Evolutionary conservation across 225 moss, liverwort and hornwort species (phyloP).

Genomic region (Sphagnum tenellum): DNA sequence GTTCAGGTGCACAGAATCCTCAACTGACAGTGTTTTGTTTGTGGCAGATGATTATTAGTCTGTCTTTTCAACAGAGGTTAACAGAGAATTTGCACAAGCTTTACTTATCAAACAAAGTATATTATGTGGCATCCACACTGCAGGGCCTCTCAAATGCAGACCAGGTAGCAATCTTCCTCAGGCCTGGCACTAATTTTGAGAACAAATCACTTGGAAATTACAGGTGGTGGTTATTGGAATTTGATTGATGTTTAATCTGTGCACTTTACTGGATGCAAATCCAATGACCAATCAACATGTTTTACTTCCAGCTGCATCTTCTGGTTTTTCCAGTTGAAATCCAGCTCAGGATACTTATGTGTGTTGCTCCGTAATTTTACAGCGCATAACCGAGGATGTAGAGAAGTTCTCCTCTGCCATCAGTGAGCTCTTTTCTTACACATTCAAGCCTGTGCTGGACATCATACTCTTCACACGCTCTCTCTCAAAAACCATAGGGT

Average conservation of each 20-base stretch:
- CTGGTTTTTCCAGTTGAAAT: no score
- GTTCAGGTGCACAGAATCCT: background rate
- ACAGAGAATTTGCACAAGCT: constrained; percentile 45
- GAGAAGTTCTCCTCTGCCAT: constrained; percentile 39
- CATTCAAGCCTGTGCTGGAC: constrained; percentile 53
- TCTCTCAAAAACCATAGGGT: constrained; percentile 35
- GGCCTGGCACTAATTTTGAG: background rate
- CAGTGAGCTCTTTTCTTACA: constrained; percentile 53
- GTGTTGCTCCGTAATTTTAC: constrained; percentile 1
- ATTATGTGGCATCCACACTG: constrained; percentile 47
- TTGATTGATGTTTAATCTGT: no score
- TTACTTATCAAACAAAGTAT: constrained; percentile 51
- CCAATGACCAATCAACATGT: no score
- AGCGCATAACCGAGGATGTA: constrained; percentile 56
- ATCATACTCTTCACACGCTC: constrained; percentile 48
- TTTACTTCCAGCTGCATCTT: no score
- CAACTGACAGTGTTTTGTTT: constrained; percentile 1
- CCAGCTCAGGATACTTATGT: no score
- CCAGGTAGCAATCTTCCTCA: constrained; percentile 22
- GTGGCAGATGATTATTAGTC: constrained; percentile 38
- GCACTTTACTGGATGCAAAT: no score
- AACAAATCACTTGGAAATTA: no score
- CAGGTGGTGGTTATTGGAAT: no score
- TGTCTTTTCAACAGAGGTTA: constrained; percentile 46
- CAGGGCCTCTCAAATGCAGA: constrained; percentile 59